Evolutionary conservation across 2,329 filamentous ascomycete genomes (phyloP), one percentile per base, ranked within the genome.

Genomic region (Tolypocladium inflatum): DNA sequence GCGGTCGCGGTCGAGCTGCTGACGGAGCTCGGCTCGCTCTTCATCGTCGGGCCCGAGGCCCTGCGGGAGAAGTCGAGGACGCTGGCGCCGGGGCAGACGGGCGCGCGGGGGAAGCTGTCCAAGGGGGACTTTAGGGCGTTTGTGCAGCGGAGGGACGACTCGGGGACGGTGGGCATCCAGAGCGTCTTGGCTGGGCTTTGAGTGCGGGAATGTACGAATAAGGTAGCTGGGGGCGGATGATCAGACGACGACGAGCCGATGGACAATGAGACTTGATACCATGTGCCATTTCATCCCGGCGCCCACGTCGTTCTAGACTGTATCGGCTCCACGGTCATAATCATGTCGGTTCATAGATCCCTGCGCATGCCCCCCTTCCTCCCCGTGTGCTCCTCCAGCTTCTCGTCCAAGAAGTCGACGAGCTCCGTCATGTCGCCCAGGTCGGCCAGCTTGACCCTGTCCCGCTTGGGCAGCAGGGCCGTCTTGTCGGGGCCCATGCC

Each of bases 21-120:
- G 60, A 87, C 91, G 33, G 94, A 99, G 77, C 91, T 99, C 59
- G 93, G 92, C 13, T 97, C 92, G 68, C 76, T 99, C 56, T 99
- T 99, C 71, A 96, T 99, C 62, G 90, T 99, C 67, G 90, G 91
- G 2, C 84, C 87, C 13, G 89, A 92, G 71, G 89, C 89, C 41
- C 75, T 92, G 60, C 78, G 84, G 55, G 89, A 92, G 73, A 81
- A 88, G 65, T 81, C 86, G 56, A 78, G 87, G 58, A 84, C 82
- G 59, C 72, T 88, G 59, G 78, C 69, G 61, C 71, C 71, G 58
- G 77, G 67, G 55, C 72, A 64, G 59, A 70, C 67, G 55, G 73
- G 71, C 41, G 74, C 67, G 38, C 78, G 78, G 30, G 83, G 79
- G 68, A 85, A 80, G 70, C 73, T 84, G 67, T 79, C 76, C 60